Conservation (phyloP, 192 early-diverging fungal genomes). For the Dispira parvispora region DNA sequence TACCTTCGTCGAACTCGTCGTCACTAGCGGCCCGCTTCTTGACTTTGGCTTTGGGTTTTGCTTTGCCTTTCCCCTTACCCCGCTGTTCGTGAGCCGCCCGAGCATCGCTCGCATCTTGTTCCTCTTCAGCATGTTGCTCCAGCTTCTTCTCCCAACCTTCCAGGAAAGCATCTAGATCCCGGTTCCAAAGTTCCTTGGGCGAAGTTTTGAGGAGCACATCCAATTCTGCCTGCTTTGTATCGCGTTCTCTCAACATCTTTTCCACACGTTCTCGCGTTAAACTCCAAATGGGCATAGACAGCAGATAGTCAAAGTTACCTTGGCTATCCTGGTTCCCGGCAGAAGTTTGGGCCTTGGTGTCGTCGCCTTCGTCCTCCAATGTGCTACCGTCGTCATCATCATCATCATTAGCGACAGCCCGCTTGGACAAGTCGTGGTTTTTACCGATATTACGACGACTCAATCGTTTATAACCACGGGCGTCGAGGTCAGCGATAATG, state of each 20-base stretch:
- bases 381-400: conserved; percentile 27
- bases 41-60: conserved; percentile 12
- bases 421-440: not conserved
- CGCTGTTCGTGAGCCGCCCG: conserved; percentile 17
- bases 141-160: conserved; percentile 58
- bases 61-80: conserved; percentile 11
- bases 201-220: conserved; percentile 39
- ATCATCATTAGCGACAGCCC: conserved; percentile 21
- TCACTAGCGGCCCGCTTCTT: conserved; percentile 16
- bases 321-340: conserved; percentile 4
- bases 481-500: conserved; percentile 52
- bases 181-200: conserved; percentile 63
- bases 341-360: not conserved
- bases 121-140: conserved; percentile 17
- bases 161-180: conserved; percentile 72
- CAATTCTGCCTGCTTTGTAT: conserved; percentile 49
- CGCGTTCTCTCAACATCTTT: conserved; percentile 49
- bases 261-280: conserved; percentile 79
- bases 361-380: conserved; percentile 14
- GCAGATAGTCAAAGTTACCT: conserved; percentile 60
- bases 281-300: conserved; percentile 80
- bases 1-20: conserved; percentile 19
- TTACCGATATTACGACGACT: conserved; percentile 24
- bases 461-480: conserved; percentile 46
- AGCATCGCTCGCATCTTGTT: conserved; percentile 15